Base-by-base conservation (phyloP, 139 green algal genomes). In the Chlamydomonas sphaeroides region DNA sequence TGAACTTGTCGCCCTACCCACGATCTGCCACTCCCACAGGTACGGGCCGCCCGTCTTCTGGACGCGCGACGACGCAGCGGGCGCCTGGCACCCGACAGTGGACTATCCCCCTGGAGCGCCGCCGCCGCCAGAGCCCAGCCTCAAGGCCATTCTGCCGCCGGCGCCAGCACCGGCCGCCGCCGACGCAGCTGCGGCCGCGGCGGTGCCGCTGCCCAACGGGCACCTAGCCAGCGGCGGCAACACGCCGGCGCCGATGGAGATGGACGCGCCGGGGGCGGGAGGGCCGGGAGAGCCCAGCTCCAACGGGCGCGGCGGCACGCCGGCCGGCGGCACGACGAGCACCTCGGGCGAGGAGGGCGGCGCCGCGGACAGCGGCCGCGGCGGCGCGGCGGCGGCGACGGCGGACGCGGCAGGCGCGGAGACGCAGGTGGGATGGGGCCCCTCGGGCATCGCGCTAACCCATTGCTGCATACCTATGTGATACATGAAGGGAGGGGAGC, bases 41-140 rank as follows among this genome's bases (percentile, higher is more conserved):
- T 98, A 97, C 78, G 94, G 92, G 0, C 83, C 90, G 1, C 92
- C 94, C 0, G 21, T 92, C 65, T 84, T 92, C 32, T 98, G 95
- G 92, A 79, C 62, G 1, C 90, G 95, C 30, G 88, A 97, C 79
- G 89, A 96, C 62, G 86, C 88, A 1, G 72, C 71, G 0, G 94
- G 93, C 1, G 49, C 70, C 10, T 91, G 90, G 90, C 86, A 90
- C 63, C 84, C 89, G 15, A 89, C 69, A 35, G 78, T 80, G 4
- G 80, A 90, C 78, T 91, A 62, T 36, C 89, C 89, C 0, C 65
- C 89, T 5, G 76, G 84, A 0, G 77, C 79, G n/a, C 81, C 84
- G 61, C 68, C 73, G 38, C 70, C 80, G 26, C 70, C 70, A 5
- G 61, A 75, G 61, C 70, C 80, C 32, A 39, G 41, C 25, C 38